These are phyloP conservation scores for Colletotrichum tamarilloi DNA, from an alignment of 2,329 filamentous ascomycete genomes.

Conservation along the genomic window DNA sequence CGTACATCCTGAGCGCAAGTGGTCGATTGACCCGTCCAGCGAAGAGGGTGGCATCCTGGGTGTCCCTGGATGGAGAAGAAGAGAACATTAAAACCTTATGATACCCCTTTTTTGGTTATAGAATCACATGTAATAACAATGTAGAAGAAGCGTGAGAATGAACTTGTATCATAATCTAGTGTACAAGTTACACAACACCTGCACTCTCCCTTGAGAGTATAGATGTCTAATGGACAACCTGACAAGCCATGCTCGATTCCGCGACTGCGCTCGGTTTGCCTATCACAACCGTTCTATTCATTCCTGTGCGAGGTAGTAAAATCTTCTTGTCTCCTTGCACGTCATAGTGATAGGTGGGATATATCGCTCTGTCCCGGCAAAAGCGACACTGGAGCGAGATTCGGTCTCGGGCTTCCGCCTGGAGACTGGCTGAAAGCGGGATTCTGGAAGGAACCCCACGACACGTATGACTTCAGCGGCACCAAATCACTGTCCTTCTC, in stretches of 20 bases:
- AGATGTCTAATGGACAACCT: constrained; percentile 1
- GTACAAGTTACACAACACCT: constrained; percentile 36
- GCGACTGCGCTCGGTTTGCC: constrained; percentile 12
- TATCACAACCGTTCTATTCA: constrained; percentile 15
- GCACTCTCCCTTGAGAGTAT: constrained; percentile 8
- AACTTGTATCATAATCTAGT: constrained; percentile 37
- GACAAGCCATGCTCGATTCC: neutral
- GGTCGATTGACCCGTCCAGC: constrained; percentile 75
- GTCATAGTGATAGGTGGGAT: neutral
- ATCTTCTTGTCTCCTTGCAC: constrained; percentile 6
- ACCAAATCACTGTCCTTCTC: constrained; percentile 11
- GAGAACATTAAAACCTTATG: constrained; percentile 28
- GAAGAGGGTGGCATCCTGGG: constrained; percentile 77
- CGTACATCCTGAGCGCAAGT: constrained; percentile 72
- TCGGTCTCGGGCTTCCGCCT: neutral
- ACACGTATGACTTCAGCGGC: neutral
- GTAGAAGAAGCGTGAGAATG: constrained; percentile 14
- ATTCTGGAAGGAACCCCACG: neutral
- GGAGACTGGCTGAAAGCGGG: neutral
- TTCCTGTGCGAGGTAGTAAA: neutral
- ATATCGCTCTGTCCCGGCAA: neutral
- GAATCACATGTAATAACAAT: neutral
- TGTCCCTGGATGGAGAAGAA: constrained; percentile 57
- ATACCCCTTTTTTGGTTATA: constrained; percentile 14
- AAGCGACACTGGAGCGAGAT: neutral